Conservation (phyloP, 768 basidiomycete species). For the Tylopilus vinaceipallidus region DNA sequence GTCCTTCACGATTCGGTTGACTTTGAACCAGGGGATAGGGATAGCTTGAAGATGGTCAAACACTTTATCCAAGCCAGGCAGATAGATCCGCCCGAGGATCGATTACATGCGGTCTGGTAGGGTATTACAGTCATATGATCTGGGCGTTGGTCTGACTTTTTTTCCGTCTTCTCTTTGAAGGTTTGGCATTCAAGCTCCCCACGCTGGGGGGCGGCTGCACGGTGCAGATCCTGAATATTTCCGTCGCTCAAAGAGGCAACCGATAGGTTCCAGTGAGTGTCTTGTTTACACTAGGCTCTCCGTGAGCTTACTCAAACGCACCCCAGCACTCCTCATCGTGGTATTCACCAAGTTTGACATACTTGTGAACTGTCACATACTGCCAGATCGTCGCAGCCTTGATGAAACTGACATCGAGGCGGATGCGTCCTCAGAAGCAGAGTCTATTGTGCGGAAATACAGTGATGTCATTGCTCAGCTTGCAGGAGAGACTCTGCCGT, state of each 20-base stretch:
- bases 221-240: slow-evolving; percentile 3
- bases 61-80: no score
- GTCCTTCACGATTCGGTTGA: background rate
- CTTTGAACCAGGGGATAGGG: background rate
- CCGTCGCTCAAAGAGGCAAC: background rate
- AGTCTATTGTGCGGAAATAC: background rate
- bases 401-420: background rate
- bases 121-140: background rate
- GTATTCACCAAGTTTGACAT: background rate
- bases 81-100: background rate
- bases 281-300: no score
- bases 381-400: background rate
- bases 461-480: background rate
- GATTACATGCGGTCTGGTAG: background rate
- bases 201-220: background rate
- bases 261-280: background rate
- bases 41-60: background rate
- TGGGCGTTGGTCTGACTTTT: background rate
- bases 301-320: background rate
- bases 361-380: background rate
- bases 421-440: background rate
- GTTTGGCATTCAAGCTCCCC: background rate
- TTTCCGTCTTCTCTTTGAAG: no score
- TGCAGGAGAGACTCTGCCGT: background rate
- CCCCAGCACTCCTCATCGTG: slow-evolving; percentile 1